Percentiles rank a stretch among this genome's conserved stretches.
Evolutionary conservation across 805 yeast genomes (phyloP).

Genomic region (Millerozyma acaciae): DNA sequence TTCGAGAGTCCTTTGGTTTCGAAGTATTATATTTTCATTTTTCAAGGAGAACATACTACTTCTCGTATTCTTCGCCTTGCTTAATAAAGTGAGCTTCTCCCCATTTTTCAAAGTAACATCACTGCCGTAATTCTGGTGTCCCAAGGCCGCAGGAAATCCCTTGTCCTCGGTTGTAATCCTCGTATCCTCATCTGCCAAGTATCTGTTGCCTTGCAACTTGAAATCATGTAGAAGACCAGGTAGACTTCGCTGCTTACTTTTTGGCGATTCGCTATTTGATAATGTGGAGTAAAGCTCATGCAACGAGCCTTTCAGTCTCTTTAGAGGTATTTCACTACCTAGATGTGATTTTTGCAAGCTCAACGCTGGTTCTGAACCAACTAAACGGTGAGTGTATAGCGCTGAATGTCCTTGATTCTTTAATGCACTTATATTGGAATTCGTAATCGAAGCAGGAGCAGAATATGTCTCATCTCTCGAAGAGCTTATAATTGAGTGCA

Average conservation of each 20-base stretch:
- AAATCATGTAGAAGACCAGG: no score
- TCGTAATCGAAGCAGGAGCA: neutral
- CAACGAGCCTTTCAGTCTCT: no score
- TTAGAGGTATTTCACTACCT: neutral
- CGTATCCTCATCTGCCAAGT: no score
- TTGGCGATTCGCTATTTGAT: no score
- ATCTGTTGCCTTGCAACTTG: no score
- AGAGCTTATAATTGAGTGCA: neutral
- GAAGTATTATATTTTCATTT: neutral
- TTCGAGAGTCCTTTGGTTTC: no score
- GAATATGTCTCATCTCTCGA: neutral
- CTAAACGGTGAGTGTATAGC: neutral
- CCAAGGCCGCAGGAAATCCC: no score
- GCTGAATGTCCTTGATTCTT: neutral
- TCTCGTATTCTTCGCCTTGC: neutral
- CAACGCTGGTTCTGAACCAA: neutral
- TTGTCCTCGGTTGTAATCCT: no score
- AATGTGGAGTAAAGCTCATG: no score
- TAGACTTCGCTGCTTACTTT: no score
- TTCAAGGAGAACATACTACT: neutral
- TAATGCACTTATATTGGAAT: neutral
- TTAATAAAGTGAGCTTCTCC: slow-evolving; percentile 1
- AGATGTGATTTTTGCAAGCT: neutral
- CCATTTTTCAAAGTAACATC: slow-evolving; percentile 3
- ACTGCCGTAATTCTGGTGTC: no score